Evolutionary conservation across 2,329 filamentous ascomycete genomes (phyloP), one percentile per base, ranked within the genome.

Genomic region (Huntiella savannae): DNA sequence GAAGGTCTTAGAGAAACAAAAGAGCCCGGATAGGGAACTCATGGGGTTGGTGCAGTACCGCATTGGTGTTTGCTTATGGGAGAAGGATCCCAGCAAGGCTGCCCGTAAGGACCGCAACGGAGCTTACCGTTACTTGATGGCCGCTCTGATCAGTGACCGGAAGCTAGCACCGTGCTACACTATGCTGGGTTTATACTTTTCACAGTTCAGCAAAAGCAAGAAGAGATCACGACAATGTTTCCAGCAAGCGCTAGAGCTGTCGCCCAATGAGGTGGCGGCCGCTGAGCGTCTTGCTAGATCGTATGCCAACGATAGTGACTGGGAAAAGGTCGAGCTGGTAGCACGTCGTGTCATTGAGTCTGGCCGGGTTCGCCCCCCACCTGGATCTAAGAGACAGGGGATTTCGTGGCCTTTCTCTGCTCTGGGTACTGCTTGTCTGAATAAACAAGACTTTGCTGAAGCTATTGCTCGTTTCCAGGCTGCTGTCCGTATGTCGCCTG

Each of bases 381-480:
- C 91, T 7, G 91, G 92, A 1, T 95, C 88, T 1, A 94, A 92
- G 68, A 79, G 82, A 55, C 88, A 84, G 61, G 85, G 86, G 1
- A 78, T 92, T 52, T 95, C 87, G 62, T 98, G 91, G 91, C 91
- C 91, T 2, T 93, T 86, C 58, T 85, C 88, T 2, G 88, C 91
- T 0, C 68, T 98, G 2, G 91, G 92, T 19, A 85, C 94, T 12
- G 88, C 93, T 1, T 85, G 96, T 59, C 73, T 96, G 58, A 95
- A 93, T 62, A 91, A 85, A 58, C 85, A 92, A 58, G 85, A 93
- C 50, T 96, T 88, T 55, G 68, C 78, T 53, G 82, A 84, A 57
- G 86, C 86, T 33, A 86, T 96, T 46, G 78, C 88, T 6, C 93
- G 85, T 0, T 98, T 96, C 59, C 82, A 96, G 56, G 77, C 84